Conservation (phyloP, 2,329 filamentous ascomycete genomes). For the Botrytis tulipae region DNA sequence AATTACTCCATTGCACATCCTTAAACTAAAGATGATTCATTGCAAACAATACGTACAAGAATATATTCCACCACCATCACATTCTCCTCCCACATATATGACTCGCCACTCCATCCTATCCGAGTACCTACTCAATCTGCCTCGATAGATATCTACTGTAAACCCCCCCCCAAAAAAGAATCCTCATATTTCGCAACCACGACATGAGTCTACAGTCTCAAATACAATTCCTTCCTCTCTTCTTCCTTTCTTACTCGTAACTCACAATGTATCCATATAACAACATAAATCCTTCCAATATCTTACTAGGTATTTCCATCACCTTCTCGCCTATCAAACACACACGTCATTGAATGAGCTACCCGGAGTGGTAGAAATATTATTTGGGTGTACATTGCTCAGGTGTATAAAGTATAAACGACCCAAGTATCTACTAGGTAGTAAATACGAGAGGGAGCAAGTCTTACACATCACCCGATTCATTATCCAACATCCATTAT, state of each 20-base stretch:
- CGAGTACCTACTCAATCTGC: fast-evolving
- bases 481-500: no score
- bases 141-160: background rate
- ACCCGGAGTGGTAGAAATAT: background rate
- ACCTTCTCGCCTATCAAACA: background rate
- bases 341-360: background rate
- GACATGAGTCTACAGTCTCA: no score
- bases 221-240: no score
- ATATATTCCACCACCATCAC: background rate
- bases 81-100: fast-evolving
- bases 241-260: no score
- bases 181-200: background rate
- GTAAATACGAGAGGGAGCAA: no score
- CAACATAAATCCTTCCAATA: background rate
- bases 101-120: background rate
- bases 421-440: no score
- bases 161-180: background rate
- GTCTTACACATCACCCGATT: no score
- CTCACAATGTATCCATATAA: background rate
- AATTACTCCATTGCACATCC: background rate
- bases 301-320: background rate
- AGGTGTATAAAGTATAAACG: no score
- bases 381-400: background rate
- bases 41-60: background rate
- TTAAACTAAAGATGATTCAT: background rate